Evolutionary conservation across 1,284 basidiomycete species (phyloP), one percentile per base, ranked within the genome.

Genomic region (Meira miltonrushii): DNA sequence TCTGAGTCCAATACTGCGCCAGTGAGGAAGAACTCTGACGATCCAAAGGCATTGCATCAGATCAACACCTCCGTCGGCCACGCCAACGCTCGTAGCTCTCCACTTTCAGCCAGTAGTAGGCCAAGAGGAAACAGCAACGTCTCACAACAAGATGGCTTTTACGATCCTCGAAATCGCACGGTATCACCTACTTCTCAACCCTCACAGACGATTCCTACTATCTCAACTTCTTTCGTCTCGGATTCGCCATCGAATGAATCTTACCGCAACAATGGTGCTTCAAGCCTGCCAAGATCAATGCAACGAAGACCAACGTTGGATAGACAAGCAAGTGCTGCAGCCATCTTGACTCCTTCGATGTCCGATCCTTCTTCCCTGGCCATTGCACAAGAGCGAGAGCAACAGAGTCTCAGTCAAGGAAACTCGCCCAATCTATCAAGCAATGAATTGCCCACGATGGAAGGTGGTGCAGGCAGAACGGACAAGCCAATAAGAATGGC

Each of bases 361-460:
- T 17, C 13, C 25, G 21, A n/a, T 13, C 17, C 17, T 25, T 48
- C 46, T 23, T 21, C 12, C 3, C 23, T 17, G 7, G 21, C 25
- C 12, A 21, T 23, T 19, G n/a, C 46, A 48, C 17, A 23, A 21
- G 46, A 48, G 17, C 17, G 13, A 23, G 17, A 48, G 21, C 65
- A 60, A 23, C 56, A 66, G 37, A 50, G 66, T 59, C 39, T 52
- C 15, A 23, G 67, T 62, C n/a, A 58, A 57, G 13, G 28, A 61
- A 13, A 62, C 54, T 10, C 57, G 58, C 48, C 55, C 49, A 10
- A 59, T 58, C 33, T 56, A 1, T 55, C 40, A 19, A 23, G n/a
- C 17, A 48, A 23, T 48, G 46, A 23, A 8, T 48, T 48, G 46
- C 12, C 21, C 17, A 21, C 23, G 12, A n/a, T 23, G 28, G 28